Base-by-base conservation (phyloP, 805 yeast genomes). In the Candida verbasci region DNA sequence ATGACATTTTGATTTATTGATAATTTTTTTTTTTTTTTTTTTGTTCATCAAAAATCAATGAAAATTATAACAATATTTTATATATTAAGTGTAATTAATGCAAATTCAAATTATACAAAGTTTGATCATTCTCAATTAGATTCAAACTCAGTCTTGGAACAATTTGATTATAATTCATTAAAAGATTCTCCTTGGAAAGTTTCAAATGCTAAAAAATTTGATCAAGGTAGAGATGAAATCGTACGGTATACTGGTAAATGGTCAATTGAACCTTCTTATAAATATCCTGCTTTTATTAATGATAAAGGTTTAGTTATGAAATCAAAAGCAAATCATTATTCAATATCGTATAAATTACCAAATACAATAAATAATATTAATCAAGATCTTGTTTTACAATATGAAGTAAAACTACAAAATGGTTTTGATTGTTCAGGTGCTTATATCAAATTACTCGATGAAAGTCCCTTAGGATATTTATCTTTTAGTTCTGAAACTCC, bases 381-480 rank as follows among this genome's bases (percentile, higher is more conserved):
- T 46, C 67, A 77, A 39, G 79, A 86, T 11, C 66, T 89, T 44
- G 96, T 89, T 8, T 62, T 87, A 28, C 97, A 89, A 62, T 89
- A 86, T 58, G 97, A 89, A 60, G 85, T 86, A 38, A 88, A 88
- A 62, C 61, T 81, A 28, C 96, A 89, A 63, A 69, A 82, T 27
- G 86, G 85, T 8, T 64, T 87, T 38, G 69, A 69, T 30, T 89
- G 97, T 61, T 95, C 95, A 33, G 97, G 97, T 38, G 91, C 94
- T 1, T 89, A 88, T 61, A 57, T 89, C 46, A 89, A 89, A 65
- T 65, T 89, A 30, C 60, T 89, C 38, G 67, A 78, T 30, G 39
- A 37, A 6, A 43, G 60, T 29, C 55, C 60, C 17, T 66, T 54
- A 1, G 58, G 54, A 38, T 66, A 62, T 24, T 55, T 59, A 26